Evolutionary conservation across 73 alveolate species (phyloP), one percentile per base, ranked within the genome.

Genomic region (Paramecium caudatum): DNA sequence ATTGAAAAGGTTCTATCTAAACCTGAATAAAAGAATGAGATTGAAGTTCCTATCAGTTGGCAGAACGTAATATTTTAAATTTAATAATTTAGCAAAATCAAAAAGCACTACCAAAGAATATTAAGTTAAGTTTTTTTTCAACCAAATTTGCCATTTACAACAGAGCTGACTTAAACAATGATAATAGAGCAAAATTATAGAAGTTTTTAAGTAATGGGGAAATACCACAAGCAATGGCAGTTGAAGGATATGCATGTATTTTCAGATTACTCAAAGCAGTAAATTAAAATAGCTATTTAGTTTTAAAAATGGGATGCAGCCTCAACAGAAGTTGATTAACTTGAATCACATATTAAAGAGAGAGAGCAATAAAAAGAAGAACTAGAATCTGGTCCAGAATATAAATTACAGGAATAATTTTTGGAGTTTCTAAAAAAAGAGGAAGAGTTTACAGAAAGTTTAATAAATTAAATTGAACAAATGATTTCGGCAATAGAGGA

Each of bases 91-190:
- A 55, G 23, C 45, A 5, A 55, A 23, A 55, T 37, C 46, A 55
- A 23, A 55, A 55, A 55, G 41, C 23, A 55, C 30, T 55, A 55
- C 45, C 23, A 55, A 27, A 55, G 13, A 55, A 55, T 27, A 27
- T 23, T 55, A 55, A 55, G 80, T 55, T 55, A 25, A 27, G 45
- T 23, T 15, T 43, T 12, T 55, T 55, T 12, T 27, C 30, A 55
- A 43, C 80, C 21, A 55, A 55, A 55, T 55, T 55, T 55, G 80
- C 80, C n/a, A 55, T 55, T 8, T 55, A 55, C 30, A 55, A 55
- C 30, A 55, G 80, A 55, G 8, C 23, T 27, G 80, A 55, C 23
- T 21, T 55, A 55, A 55, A 55, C 7, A 55, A 55, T 27, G 80
- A 55, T 3, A 55, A 43, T 55, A 21, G 80, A 5, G 10, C 23